These are phyloP conservation scores for Aplosporella prunicola DNA, from an alignment of 2,329 filamentous ascomycete species.

Conservation along the genomic window DNA sequence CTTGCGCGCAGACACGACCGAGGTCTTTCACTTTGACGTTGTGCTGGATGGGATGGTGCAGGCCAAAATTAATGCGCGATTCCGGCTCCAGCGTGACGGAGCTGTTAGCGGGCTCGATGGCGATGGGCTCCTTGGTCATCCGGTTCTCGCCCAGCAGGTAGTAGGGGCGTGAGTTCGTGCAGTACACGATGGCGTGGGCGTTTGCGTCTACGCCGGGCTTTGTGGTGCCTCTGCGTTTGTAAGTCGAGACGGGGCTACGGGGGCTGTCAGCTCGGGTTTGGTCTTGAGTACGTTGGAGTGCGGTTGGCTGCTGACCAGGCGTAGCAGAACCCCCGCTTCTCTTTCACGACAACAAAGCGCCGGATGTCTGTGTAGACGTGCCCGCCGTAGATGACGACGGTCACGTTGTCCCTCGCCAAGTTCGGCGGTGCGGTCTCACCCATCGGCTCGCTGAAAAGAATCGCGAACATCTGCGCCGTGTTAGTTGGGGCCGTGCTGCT, in stretches of 20 bases:
- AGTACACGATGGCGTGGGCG: conserved; percentile 32
- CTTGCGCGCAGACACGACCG: conserved; percentile 23
- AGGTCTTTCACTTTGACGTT: conserved; percentile 34
- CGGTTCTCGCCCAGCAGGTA: conserved; percentile 17
- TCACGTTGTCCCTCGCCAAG: neutral
- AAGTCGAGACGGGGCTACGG: conserved; percentile 36
- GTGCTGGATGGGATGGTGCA: conserved; percentile 33
- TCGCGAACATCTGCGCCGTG: conserved; percentile 1
- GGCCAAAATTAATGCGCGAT: conserved; percentile 34
- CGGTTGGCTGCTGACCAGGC: conserved; percentile 15
- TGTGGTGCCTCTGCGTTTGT: conserved; percentile 25
- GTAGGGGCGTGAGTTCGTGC: neutral
- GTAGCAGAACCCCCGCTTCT: conserved; percentile 17
- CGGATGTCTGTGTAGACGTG: conserved; percentile 18
- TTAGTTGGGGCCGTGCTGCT: neutral
- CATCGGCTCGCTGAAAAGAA: conserved; percentile 3
- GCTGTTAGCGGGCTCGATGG: conserved; percentile 18
- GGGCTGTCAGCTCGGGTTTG: no score
- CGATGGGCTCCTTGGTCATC: conserved; percentile 18
- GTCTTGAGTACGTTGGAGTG: neutral
- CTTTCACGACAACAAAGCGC: conserved; percentile 19
- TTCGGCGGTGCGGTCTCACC: neutral
- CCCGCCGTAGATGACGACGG: conserved; percentile 13
- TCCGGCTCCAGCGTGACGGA: conserved; percentile 20
- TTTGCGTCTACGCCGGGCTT: conserved; percentile 27